A percentile compares a stretch with the other conserved stretches of the same genome.
phyloP scores from a whole-genome alignment of 352 stramenopile species.

The Pythium apleroticum region DNA sequence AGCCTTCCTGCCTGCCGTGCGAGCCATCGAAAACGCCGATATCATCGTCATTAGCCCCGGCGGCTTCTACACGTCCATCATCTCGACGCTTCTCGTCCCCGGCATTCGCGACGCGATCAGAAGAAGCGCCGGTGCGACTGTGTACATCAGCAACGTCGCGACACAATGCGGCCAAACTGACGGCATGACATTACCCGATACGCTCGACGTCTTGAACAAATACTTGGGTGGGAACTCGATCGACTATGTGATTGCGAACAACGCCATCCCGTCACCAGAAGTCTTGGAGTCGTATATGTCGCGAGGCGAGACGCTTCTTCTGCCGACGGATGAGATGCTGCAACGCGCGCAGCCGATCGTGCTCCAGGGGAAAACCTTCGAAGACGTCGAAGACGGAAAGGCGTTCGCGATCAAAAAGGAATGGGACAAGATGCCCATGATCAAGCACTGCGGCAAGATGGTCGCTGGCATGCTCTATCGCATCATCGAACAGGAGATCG shows the following conservation, averaged over 20 bases:
- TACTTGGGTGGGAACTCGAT: constrained; percentile 77
- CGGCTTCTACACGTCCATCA: constrained; percentile 88
- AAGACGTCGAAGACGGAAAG: constrained; percentile 50
- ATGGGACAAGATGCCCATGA: constrained; percentile 85
- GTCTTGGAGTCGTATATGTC: constrained; percentile 65
- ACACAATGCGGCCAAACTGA: constrained; percentile 84
- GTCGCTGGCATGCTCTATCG: constrained; percentile 82
- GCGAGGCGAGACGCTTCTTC: constrained; percentile 68
- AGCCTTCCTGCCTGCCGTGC: constrained; percentile 71
- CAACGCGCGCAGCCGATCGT: constrained; percentile 59
- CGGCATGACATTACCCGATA: constrained; percentile 70
- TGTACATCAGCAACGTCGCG: constrained; percentile 88
- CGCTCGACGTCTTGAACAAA: constrained; percentile 54
- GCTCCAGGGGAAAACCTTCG: constrained; percentile 77
- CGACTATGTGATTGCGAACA: constrained; percentile 88
- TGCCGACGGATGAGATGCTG: constrained; percentile 63
- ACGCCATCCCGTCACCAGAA: constrained; percentile 50
- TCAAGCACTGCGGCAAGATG: constrained; percentile 79
- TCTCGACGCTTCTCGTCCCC: constrained; percentile 73
- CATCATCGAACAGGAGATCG: constrained; percentile 86
- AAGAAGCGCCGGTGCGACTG: constrained; percentile 59
- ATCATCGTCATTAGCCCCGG: constrained; percentile 82
- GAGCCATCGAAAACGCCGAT: constrained; percentile 82
- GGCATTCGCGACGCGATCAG: constrained; percentile 81
- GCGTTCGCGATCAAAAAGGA: constrained; percentile 38